Conservation (phyloP, 192 early-diverging fungal genomes). For the Cetraspora pellucida region DNA sequence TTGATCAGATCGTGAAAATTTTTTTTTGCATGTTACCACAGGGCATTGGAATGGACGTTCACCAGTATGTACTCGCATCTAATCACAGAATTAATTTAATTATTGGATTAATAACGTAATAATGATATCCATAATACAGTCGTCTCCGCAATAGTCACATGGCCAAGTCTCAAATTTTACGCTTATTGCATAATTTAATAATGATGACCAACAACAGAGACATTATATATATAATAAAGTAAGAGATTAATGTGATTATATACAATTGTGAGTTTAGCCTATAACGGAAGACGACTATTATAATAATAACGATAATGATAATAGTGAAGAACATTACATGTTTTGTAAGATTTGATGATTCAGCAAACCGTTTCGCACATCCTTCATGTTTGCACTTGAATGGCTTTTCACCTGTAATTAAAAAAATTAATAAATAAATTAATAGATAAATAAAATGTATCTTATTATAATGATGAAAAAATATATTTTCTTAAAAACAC, state of each 20-base stretch:
- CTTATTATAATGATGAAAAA: background rate
- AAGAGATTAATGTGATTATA: too few relatives aligned
- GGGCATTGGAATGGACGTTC: constrained; percentile 73
- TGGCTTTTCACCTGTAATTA: constrained; percentile 50
- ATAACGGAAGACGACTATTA: too few relatives aligned
- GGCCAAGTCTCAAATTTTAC: too few relatives aligned
- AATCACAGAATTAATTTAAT: constrained; percentile 4
- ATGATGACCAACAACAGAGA: too few relatives aligned
- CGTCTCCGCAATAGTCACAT: too few relatives aligned
- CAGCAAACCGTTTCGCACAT: constrained; percentile 58
- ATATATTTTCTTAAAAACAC: too few relatives aligned
- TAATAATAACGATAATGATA: too few relatives aligned
- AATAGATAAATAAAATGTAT: background rate
- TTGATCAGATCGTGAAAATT: constrained; percentile 59
- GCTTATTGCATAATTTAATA: too few relatives aligned
- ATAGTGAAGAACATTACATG: constrained; percentile 35
- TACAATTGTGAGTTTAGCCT: too few relatives aligned
- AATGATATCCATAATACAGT: too few relatives aligned
- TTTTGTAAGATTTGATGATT: constrained; percentile 59
- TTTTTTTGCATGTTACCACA: constrained; percentile 47
- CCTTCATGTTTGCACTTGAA: constrained; percentile 56
- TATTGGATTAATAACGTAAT: background rate
- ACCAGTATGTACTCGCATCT: constrained; percentile 63
- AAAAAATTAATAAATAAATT: background rate
- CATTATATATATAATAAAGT: too few relatives aligned